Percentiles rank a stretch among this genome's conserved stretches.
These are phyloP conservation scores for Kluyveromyces siamensis DNA, from an alignment of 805 yeast genomes.

Conservation along the genomic window DNA sequence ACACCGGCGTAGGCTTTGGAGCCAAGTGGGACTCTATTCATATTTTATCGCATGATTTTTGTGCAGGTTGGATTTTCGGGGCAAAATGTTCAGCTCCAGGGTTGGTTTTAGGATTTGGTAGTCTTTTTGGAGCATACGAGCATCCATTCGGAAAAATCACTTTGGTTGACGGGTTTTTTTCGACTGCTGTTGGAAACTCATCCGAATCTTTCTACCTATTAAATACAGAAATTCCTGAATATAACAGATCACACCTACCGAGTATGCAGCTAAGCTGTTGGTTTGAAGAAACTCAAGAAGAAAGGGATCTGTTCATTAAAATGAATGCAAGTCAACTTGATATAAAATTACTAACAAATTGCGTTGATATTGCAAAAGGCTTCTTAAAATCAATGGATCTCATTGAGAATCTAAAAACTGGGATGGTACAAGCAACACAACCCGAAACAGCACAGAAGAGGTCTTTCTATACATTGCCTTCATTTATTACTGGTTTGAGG, in stretches of 20 bases:
- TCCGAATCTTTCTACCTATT: constrained; percentile 41
- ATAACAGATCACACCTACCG: constrained; percentile 61
- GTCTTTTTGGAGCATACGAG: constrained; percentile 57
- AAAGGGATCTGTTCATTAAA: constrained; percentile 35
- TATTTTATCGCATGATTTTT: constrained; percentile 52
- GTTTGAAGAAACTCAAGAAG: constrained; percentile 13
- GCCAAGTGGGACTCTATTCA: constrained; percentile 37
- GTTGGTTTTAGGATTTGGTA: constrained; percentile 67
- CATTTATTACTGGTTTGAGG: not conserved
- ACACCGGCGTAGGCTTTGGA: constrained; percentile 18
- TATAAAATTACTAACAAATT: constrained; percentile 50
- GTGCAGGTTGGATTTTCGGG: constrained; percentile 75
- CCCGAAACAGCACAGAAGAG: not conserved
- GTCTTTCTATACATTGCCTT: not conserved
- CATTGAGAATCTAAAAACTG: constrained; percentile 28
- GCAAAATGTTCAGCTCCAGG: constrained; percentile 46
- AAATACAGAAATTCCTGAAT: constrained; percentile 37
- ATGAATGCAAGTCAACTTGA: constrained; percentile 65
- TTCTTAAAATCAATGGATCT: constrained; percentile 38
- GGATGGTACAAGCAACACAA: constrained; percentile 4
- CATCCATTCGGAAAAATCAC: constrained; percentile 58
- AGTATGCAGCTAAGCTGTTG: constrained; percentile 45
- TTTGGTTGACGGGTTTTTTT: constrained; percentile 56
- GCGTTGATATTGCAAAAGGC: constrained; percentile 46
- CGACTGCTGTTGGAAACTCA: constrained; percentile 57